Percentiles rank a stretch among this genome's conserved stretches.
phyloP scores from a whole-genome alignment of 1,284 basidiomycete genomes.

The Afroboletus lepidellus region DNA sequence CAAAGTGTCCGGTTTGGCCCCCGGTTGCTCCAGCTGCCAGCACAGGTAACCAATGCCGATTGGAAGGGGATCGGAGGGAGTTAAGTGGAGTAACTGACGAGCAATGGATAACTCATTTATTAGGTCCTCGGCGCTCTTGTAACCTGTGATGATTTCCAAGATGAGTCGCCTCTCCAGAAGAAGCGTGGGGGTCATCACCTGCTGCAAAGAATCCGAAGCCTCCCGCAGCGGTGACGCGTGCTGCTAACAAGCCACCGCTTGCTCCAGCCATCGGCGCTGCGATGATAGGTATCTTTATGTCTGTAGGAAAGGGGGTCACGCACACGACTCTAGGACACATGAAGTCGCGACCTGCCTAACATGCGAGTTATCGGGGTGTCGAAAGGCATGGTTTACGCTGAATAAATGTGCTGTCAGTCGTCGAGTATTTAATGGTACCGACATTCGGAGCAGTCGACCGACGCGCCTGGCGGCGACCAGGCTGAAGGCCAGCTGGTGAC shows the following conservation, averaged over 20 bases:
- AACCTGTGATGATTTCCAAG: conserved; percentile 38
- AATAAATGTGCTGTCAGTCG: background rate
- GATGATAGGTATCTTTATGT: conserved; percentile 56
- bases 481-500: background rate
- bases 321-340: background rate
- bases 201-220: conserved; percentile 70
- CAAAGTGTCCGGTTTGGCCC: conserved; percentile 27
- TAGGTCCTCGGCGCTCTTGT: conserved; percentile 43
- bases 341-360: conserved; percentile 25
- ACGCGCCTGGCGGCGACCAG: background rate
- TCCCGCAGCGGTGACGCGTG: conserved; percentile 58
- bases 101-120: conserved; percentile 49
- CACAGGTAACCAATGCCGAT: conserved; percentile 73
- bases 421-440: background rate
- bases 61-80: conserved; percentile 42
- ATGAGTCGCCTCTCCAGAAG: background rate
- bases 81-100: conserved; percentile 38
- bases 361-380: conserved; percentile 39
- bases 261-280: conserved; percentile 68
- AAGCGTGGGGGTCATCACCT: conserved; percentile 40
- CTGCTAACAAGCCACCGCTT: conserved; percentile 60
- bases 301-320: conserved; percentile 32
- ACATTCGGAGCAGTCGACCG: conserved; percentile 3
- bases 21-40: conserved; percentile 61
- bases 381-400: conserved; percentile 23